Evolutionary conservation across 129 eudicot species (phyloP), one percentile per base, ranked within the genome.

Genomic region (Pulicaria dysenterica): DNA sequence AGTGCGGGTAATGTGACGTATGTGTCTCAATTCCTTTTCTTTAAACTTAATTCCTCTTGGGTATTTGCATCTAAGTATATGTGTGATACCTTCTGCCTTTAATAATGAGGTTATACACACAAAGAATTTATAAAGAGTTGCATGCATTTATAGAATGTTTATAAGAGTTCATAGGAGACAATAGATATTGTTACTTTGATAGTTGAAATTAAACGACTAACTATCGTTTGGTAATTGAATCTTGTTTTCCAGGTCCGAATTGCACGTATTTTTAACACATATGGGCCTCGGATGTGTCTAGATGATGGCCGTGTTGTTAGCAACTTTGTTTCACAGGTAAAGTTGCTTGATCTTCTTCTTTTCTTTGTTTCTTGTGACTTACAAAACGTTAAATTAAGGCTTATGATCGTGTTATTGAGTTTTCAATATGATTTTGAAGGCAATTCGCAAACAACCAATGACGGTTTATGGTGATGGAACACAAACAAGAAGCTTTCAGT

Each of bases 281-380:
- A 89, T 31, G 96, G 96, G 12, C 96, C 96, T 55, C 91, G 91
- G 5, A 89, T 89, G 96, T 89, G 96, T 61, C 83, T 89, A 31
- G 91, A 89, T 77, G 96, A 89, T 74, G 96, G 96, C 6, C 96
- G 96, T 70, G 96, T 89, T 50, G 91, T 89, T 64, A 89, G 96
- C 83, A 89, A 89, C 86, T 89, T 89, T 84, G 96, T 89, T 58
- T 81, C 96, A 43, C 96, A 89, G 96, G 96, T 89, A 61, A 45
- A 77, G 16, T 65, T 37, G 59, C 50, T 10, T 38, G 15, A 7
- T 62, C 49, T 19, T 13, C 14, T 63, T 47, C n/a, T 3, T 38
- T 8, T 24, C 40, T 49, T 3, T 14, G 4, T 10, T 39, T 46
- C 46, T 46, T 36, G 4, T 48, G 40, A n/a, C 3, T 47, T 47